A percentile compares a stretch with the other conserved stretches of the same genome.
Evolutionary conservation across 164 flowering plant species (phyloP).

Genomic region (Kalanchoe fedtschenkoi): DNA sequence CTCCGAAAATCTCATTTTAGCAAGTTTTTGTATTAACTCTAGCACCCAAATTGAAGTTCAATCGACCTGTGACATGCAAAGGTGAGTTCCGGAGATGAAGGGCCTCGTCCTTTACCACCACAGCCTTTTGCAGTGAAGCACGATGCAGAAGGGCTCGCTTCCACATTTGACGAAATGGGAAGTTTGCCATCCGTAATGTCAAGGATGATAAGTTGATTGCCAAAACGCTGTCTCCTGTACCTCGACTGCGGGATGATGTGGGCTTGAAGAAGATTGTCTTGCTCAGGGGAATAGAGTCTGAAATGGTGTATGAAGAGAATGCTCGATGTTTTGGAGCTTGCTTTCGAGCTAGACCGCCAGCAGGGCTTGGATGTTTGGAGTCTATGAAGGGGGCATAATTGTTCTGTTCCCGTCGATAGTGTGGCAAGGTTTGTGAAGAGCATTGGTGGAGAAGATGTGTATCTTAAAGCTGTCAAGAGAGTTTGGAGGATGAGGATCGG

Average conservation of each 20-base stretch:
- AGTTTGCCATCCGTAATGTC: conserved; percentile 35
- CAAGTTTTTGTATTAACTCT: no score
- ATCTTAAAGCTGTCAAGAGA: conserved; percentile 34
- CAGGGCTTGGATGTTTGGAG: conserved; percentile 15
- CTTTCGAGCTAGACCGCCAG: conserved; percentile 25
- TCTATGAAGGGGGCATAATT: conserved; percentile 43
- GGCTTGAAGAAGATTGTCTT: conserved; percentile 30
- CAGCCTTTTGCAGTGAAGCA: no score
- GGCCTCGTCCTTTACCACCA: no score
- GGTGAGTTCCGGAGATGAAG: no score
- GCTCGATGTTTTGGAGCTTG: conserved; percentile 32
- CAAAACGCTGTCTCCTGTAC: conserved; percentile 22
- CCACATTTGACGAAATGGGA: neutral
- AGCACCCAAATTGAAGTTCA: no score
- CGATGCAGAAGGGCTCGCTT: conserved; percentile 1
- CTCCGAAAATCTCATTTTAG: no score
- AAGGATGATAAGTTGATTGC: conserved; percentile 13
- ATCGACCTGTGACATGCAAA: no score
- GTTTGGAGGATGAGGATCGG: conserved; percentile 51
- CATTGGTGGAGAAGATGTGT: conserved; percentile 9
- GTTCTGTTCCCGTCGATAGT: conserved; percentile 46
- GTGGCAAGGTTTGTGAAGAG: conserved; percentile 28
- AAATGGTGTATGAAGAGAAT: conserved; percentile 30
- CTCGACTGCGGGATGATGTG: conserved; percentile 17
- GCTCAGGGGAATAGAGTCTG: conserved; percentile 26